phyloP scores from a whole-genome alignment of 2,329 filamentous ascomycete genomes.

The Arthrobotrys iridis region DNA sequence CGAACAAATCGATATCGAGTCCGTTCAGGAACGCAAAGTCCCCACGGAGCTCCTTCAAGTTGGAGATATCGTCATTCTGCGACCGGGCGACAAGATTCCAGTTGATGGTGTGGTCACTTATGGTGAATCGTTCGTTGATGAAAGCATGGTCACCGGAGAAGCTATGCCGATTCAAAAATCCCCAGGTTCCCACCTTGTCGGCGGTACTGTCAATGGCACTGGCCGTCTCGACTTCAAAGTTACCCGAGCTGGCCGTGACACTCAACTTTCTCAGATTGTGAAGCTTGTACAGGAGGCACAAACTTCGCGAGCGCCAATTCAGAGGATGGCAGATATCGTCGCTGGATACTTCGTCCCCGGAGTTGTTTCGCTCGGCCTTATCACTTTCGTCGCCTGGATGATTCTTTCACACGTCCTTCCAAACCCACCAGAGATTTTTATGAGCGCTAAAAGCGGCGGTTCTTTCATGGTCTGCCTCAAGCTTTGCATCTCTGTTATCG shows the following conservation, averaged over 20 bases:
- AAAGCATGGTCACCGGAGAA: conserved; percentile 98
- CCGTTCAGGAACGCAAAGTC: conserved; percentile 77
- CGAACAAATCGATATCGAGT: conserved; percentile 59
- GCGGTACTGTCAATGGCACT: conserved; percentile 93
- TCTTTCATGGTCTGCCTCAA: conserved; percentile 97
- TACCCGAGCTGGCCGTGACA: conserved; percentile 90
- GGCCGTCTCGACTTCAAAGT: conserved; percentile 92
- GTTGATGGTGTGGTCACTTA: conserved; percentile 87
- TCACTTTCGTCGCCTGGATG: conserved; percentile 94
- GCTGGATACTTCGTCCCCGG: conserved; percentile 93
- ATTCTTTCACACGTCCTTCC: conserved; percentile 84
- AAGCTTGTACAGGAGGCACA: conserved; percentile 98
- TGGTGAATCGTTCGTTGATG: conserved; percentile 92
- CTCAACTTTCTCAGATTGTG: conserved; percentile 96
- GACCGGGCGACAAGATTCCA: conserved; percentile 95
- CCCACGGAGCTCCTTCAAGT: conserved; percentile 94
- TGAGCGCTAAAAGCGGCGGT: conserved; percentile 80
- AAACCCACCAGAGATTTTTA: conserved; percentile 88
- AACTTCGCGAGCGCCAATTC: conserved; percentile 91
- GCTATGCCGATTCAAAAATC: conserved; percentile 93
- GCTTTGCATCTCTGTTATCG: conserved; percentile 97
- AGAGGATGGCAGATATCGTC: conserved; percentile 87
- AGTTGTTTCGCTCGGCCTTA: conserved; percentile 82
- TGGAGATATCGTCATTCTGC: conserved; percentile 89
- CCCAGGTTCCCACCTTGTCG: conserved; percentile 81